These are phyloP conservation scores for Psilocybe cubensis DNA, from an alignment of 768 basidiomycete species.

Conservation along the genomic window DNA sequence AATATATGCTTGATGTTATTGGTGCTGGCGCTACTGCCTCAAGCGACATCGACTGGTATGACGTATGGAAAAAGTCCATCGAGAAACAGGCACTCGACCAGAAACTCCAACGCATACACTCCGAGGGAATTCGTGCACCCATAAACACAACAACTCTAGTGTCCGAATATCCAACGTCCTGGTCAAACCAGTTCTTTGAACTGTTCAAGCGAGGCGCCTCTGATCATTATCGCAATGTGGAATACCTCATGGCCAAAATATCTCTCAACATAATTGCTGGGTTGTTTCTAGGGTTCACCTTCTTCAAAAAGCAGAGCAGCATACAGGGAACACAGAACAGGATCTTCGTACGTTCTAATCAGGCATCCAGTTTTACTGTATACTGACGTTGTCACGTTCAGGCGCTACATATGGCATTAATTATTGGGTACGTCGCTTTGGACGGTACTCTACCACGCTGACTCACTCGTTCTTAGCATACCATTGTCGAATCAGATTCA, in stretches of 20 bases:
- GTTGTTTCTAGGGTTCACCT: slow-evolving; percentile 63
- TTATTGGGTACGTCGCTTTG: slow-evolving; percentile 22
- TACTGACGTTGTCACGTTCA: slow-evolving; percentile 24
- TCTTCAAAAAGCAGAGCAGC: slow-evolving; percentile 53
- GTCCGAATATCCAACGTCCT: slow-evolving; percentile 55
- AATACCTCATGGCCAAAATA: slow-evolving; percentile 61
- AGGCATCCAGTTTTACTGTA: neutral
- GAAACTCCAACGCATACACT: slow-evolving; percentile 49
- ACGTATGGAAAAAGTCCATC: slow-evolving; percentile 54
- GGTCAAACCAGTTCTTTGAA: slow-evolving; percentile 47
- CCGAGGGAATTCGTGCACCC: slow-evolving; percentile 45
- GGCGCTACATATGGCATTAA: slow-evolving; percentile 56
- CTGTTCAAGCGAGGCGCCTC: slow-evolving; percentile 46
- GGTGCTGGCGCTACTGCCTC: slow-evolving; percentile 55
- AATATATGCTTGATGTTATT: slow-evolving; percentile 52
- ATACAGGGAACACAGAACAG: slow-evolving; percentile 65
- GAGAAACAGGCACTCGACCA: slow-evolving; percentile 37
- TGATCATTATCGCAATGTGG: slow-evolving; percentile 57
- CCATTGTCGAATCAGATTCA: slow-evolving; percentile 66
- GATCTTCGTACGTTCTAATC: slow-evolving; percentile 51
- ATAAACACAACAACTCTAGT: slow-evolving; percentile 36
- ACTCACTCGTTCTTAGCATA: slow-evolving; percentile 29
- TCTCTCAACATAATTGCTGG: slow-evolving; percentile 53
- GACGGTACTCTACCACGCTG: neutral
- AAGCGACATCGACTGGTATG: slow-evolving; percentile 55